Conservation (phyloP, 75 land plant genomes). For the Sequoia sempervirens region DNA sequence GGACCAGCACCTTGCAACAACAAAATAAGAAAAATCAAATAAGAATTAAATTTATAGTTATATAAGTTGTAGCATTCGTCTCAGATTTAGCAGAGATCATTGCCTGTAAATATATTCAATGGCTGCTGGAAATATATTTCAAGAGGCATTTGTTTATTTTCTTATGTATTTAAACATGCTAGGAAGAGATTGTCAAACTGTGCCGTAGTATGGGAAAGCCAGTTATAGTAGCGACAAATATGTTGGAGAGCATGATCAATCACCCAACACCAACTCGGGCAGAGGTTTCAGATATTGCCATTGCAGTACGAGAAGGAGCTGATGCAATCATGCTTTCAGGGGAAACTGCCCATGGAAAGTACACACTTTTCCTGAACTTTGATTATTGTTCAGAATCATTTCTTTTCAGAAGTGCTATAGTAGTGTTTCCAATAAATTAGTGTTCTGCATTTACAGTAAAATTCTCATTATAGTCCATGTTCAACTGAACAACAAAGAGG, state of each 20-base stretch:
- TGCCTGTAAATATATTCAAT: neutral
- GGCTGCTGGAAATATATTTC: neutral
- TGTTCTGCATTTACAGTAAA: neutral
- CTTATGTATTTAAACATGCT: conserved; percentile 3
- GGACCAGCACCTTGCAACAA: neutral
- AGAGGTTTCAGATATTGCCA: conserved; percentile 97
- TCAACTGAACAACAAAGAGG: neutral
- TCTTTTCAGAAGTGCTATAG: neutral
- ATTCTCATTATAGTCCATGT: neutral
- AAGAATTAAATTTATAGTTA: neutral
- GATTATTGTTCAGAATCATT: neutral
- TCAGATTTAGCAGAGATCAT: neutral
- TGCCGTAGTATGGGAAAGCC: conserved; percentile 83
- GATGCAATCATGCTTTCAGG: conserved; percentile 99
- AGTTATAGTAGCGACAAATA: conserved; percentile 98
- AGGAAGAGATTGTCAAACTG: conserved; percentile 90
- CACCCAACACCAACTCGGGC: conserved; percentile 99
- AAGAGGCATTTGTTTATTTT: neutral
- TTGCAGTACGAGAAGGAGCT: conserved; percentile 96
- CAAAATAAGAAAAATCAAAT: neutral
- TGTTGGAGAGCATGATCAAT: conserved; percentile 98
- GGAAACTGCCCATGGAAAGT: conserved; percentile 99
- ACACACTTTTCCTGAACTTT: conserved; percentile 14
- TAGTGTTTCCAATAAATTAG: neutral
- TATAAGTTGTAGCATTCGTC: neutral